These are phyloP conservation scores for Penicillium polonicum DNA, from an alignment of 2,329 filamentous ascomycete species.

Conservation along the genomic window DNA sequence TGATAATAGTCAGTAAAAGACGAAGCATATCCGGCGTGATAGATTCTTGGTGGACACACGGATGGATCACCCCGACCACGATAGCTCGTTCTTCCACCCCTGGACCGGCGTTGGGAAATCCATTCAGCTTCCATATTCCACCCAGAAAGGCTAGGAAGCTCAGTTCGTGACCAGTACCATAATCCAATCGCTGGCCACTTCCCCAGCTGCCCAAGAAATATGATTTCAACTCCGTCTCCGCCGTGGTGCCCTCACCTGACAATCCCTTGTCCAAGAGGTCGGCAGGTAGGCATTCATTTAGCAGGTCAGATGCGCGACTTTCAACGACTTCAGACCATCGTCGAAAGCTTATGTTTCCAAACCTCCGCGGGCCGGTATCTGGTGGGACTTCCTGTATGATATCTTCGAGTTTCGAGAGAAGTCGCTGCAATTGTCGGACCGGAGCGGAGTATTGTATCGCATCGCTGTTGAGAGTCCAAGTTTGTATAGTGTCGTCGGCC, in stretches of 20 bases:
- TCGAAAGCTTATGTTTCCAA: constrained; percentile 88
- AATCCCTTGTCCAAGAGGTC: constrained; percentile 43
- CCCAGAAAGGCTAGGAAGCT: constrained; percentile 92
- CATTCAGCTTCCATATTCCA: constrained; percentile 84
- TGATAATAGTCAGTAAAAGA: constrained; percentile 4
- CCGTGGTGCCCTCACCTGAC: constrained; percentile 41
- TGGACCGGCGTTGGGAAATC: constrained; percentile 60
- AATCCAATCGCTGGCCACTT: constrained; percentile 84
- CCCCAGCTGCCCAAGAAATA: constrained; percentile 88
- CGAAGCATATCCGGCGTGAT: constrained; percentile 4
- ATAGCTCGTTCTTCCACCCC: constrained; percentile 71
- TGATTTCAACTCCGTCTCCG: constrained; percentile 66
- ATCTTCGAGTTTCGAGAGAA: constrained; percentile 64
- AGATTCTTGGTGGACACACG: constrained; percentile 53
- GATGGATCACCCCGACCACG: constrained; percentile 78
- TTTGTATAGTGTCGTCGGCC: constrained; percentile 41
- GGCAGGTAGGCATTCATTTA: constrained; percentile 57
- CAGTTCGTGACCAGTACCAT: constrained; percentile 92
- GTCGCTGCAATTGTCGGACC: constrained; percentile 62
- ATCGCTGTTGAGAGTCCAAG: constrained; percentile 49
- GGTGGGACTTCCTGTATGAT: constrained; percentile 79
- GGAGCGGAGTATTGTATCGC: constrained; percentile 53
- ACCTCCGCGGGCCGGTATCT: constrained; percentile 79
- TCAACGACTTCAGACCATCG: constrained; percentile 75
- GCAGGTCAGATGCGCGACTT: constrained; percentile 55